These are phyloP conservation scores for Paraphysoderma sedebokerense DNA, from an alignment of 371 early-diverging fungal genomes.

Conservation along the genomic window DNA sequence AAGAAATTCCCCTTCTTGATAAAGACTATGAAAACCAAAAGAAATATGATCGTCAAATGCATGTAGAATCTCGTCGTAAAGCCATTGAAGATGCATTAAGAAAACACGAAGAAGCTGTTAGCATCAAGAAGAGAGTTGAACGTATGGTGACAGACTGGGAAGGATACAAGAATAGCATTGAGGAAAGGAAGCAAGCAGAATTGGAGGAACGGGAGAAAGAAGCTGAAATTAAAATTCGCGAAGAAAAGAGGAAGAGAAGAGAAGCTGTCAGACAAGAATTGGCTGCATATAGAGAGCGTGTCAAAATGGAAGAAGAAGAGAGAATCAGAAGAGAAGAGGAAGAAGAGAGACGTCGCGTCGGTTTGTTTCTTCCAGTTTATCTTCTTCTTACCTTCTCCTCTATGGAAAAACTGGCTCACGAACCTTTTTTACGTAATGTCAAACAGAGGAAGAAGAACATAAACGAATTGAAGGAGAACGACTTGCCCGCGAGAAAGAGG, in stretches of 20 bases:
- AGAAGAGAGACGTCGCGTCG: constrained; percentile 15
- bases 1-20: constrained; percentile 79
- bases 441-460: constrained; percentile 10
- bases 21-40: constrained; percentile 84
- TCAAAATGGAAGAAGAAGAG: constrained; percentile 20
- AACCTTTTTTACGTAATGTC: neutral
- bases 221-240: constrained; percentile 36
- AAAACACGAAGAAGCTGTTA: constrained; percentile 7
- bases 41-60: constrained; percentile 55
- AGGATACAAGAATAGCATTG: constrained; percentile 36
- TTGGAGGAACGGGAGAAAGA: constrained; percentile 30
- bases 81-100: constrained; percentile 13
- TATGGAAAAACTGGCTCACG: neutral
- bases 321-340: constrained; percentile 15
- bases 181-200: constrained; percentile 28
- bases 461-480: constrained; percentile 15
- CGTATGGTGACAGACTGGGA: constrained; percentile 66
- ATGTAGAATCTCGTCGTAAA: constrained; percentile 26
- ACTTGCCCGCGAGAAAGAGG: constrained; percentile 11
- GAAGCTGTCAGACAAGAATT: constrained; percentile 27
- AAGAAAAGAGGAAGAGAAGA: constrained; percentile 50
- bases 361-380: constrained; percentile 9
- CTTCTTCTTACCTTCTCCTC: neutral
- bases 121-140: constrained; percentile 27
- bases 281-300: constrained; percentile 24